Base-by-base conservation (phyloP, 148 eudicot genomes). In the Rhododendron ferrugineum region DNA sequence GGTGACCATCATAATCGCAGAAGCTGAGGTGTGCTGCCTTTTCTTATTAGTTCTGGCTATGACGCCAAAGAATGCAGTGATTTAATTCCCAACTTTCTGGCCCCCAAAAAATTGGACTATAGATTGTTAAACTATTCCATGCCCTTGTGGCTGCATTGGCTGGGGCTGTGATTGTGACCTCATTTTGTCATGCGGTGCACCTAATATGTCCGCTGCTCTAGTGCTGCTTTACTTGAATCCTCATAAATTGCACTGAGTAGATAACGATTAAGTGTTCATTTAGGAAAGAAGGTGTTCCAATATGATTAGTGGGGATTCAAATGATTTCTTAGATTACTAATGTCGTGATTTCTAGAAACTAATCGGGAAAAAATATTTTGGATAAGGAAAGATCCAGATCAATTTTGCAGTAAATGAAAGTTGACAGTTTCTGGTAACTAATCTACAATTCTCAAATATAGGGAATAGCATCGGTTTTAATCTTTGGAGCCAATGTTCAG, bases 1-100 rank as follows among this genome's bases (percentile, higher is more conserved):
- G 98, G 93, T 95, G 77, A 92, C 98, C 30, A 47, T 97, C 84
- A 87, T 93, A 42, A 88, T 97, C 77, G 93, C 94, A 28, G 98
- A 93, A 88, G 98, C 99, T 64, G 94, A 93, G 96, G 99, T 97
- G 28, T 80, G 90, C 52, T 85, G 80, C 70, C 80, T n/a, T 82
- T 60, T 75, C 2, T 58, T 60, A 73, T 75, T 28, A 15, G 22
- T 26, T 46, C 37, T 80, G 26, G 66, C 30, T 52, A 79, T 79
- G 64, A 79, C 8, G 26, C n/a, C 22, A 79, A 15, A 4, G 81
- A 49, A 49, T 79, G 18, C 5, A 26, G 20, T 28, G 62, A 15
- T 47, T 78, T 26, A 15, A 32, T 78, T 40, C 81, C 22, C 26
- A 3, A 42, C 26, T 37, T 6, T 13, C n/a, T 44, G 26, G 6